These are phyloP conservation scores for Paspalum notatum DNA, from an alignment of 176 grass and related monocot species.

Conservation along the genomic window DNA sequence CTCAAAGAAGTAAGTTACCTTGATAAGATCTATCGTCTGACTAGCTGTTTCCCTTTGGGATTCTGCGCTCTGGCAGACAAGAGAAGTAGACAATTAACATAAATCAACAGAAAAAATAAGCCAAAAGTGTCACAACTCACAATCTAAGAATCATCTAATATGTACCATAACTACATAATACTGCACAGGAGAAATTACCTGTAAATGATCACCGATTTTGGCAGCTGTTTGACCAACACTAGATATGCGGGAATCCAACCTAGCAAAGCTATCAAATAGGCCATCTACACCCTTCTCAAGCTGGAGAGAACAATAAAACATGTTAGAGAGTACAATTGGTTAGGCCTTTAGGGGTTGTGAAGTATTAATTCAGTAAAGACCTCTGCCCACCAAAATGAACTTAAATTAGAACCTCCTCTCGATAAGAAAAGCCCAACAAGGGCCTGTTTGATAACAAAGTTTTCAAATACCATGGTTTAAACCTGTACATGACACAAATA, in stretches of 20 bases:
- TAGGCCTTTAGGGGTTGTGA: too few species aligned
- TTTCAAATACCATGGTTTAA: too few species aligned
- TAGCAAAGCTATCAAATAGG: constrained; percentile 94
- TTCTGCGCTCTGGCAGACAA: constrained; percentile 81
- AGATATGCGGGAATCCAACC: constrained; percentile 93
- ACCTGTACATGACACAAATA: too few species aligned
- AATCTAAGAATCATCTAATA: constrained; percentile 15
- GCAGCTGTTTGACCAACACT: constrained; percentile 99
- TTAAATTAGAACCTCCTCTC: too few species aligned
- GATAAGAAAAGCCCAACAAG: too few species aligned
- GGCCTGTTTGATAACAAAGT: too few species aligned
- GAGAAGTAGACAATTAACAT: constrained; percentile 33
- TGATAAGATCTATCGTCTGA: constrained; percentile 99
- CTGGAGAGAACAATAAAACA: constrained; percentile 60
- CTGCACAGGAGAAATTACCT: constrained; percentile 58
- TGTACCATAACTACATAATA: constrained; percentile 38
- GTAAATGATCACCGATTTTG: constrained; percentile 99
- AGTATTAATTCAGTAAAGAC: too few species aligned
- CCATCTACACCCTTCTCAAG: constrained; percentile 99
- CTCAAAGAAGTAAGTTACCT: constrained; percentile 53
- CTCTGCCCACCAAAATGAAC: too few species aligned
- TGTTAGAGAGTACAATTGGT: too few species aligned
- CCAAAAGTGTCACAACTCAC: constrained; percentile 24
- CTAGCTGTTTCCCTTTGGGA: constrained; percentile 98
- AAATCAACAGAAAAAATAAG: constrained; percentile 17